Evolutionary conservation across 2,329 filamentous ascomycete species (phyloP).

Genomic region (Bertia moriformis): DNA sequence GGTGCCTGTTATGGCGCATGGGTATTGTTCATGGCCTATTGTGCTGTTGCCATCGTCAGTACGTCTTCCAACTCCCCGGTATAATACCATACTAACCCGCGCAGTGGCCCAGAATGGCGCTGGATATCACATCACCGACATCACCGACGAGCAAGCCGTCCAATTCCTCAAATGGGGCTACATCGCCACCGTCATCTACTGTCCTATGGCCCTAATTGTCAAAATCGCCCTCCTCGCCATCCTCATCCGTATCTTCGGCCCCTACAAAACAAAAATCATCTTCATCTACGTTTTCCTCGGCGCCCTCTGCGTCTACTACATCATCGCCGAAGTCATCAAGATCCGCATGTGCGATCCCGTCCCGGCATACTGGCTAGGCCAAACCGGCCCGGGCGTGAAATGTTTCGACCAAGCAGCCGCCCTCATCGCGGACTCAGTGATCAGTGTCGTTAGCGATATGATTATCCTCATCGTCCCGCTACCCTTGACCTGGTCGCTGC

Average conservation of each 20-base stretch:
- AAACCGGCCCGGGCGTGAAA: constrained; percentile 6
- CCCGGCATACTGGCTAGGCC: constrained; percentile 20
- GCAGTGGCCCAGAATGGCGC: constrained; percentile 15
- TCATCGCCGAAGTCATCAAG: constrained; percentile 23
- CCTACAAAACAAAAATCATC: constrained; percentile 19
- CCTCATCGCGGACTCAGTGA: constrained; percentile 14
- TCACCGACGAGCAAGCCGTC: constrained; percentile 11
- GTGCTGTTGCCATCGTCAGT: constrained; percentile 5
- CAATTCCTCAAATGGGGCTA: constrained; percentile 21
- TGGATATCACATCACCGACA: constrained; percentile 18
- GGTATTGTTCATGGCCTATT: constrained; percentile 12
- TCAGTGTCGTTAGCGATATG: constrained; percentile 15
- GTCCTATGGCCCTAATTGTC: constrained; percentile 24
- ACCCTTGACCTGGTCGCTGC: constrained; percentile 15
- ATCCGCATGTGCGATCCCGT: constrained; percentile 25
- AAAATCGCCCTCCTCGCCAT: constrained; percentile 27
- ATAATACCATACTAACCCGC: neutral
- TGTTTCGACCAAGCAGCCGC: constrained; percentile 19
- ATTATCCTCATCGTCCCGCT: constrained; percentile 14
- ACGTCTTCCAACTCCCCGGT: neutral
- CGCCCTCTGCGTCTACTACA: constrained; percentile 22
- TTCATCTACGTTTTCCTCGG: constrained; percentile 21
- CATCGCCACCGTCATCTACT: constrained; percentile 26
- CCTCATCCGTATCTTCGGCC: constrained; percentile 24
- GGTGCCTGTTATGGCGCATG: neutral